Conservation (phyloP, 768 basidiomycete species). For the Podaxis sp. region DNA sequence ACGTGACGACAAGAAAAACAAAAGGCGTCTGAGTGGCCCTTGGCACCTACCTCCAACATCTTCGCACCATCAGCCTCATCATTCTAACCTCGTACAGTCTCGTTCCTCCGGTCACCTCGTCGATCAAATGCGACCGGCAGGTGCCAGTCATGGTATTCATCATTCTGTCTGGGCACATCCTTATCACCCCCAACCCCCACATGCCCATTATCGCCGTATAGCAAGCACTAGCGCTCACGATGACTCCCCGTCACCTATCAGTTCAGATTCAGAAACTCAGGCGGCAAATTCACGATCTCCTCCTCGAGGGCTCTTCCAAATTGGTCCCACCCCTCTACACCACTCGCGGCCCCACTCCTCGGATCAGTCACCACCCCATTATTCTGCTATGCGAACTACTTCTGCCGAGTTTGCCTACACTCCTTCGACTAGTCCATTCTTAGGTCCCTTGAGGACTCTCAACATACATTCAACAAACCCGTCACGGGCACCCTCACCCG, state of each 20-base stretch:
- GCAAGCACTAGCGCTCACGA: conserved; percentile 36
- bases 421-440: conserved; percentile 77
- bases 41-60: conserved; percentile 47
- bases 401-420: conserved; percentile 45
- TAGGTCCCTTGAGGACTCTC: conserved; percentile 72
- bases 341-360: conserved; percentile 20
- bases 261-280: conserved; percentile 61
- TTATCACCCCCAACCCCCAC: conserved; percentile 43
- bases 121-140: conserved; percentile 28
- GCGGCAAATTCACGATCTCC: conserved; percentile 27
- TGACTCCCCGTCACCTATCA: conserved; percentile 68
- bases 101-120: conserved; percentile 43
- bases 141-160: conserved; percentile 24
- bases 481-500: conserved; percentile 71
- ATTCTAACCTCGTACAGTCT: conserved; percentile 32
- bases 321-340: conserved; percentile 20
- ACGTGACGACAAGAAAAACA: conserved; percentile 15
- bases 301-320: conserved; percentile 32
- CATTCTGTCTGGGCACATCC: conserved; percentile 33
- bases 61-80: conserved; percentile 24
- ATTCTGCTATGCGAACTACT: conserved; percentile 27
- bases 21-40: conserved; percentile 53
- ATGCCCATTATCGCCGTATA: conserved; percentile 30
- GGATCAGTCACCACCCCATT: conserved; percentile 31
- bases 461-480: conserved; percentile 71